Conservation (phyloP, 768 basidiomycete species). For the Pulveroboletus frians region DNA sequence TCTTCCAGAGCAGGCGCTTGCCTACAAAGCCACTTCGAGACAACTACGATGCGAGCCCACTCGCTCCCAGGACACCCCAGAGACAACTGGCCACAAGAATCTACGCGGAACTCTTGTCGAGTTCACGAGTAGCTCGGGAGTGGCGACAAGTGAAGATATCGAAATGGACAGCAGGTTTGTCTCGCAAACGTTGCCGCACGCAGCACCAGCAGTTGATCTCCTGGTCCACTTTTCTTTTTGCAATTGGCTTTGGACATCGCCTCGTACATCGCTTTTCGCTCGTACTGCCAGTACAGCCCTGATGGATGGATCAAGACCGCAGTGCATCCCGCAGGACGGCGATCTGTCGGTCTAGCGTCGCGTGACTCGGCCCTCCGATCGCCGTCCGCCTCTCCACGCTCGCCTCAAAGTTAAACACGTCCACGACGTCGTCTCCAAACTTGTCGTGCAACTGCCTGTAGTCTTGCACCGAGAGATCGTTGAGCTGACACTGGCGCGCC, state of each 20-base stretch:
- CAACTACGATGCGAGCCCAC: too few species aligned
- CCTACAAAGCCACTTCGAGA: not conserved
- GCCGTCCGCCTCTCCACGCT: constrained; percentile 89
- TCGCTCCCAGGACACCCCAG: too few species aligned
- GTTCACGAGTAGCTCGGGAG: too few species aligned
- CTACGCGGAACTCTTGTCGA: too few species aligned
- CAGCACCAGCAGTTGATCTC: too few species aligned
- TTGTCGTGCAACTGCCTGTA: constrained; percentile 68
- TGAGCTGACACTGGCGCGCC: constrained; percentile 70
- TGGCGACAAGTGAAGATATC: too few species aligned
- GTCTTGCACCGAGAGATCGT: constrained; percentile 75
- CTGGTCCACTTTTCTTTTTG: not conserved
- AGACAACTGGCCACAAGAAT: too few species aligned
- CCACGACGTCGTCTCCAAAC: constrained; percentile 77
- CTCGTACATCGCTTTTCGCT: too few species aligned
- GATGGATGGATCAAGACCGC: constrained; percentile 17
- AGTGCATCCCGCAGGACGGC: constrained; percentile 63
- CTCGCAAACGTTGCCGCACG: too few species aligned
- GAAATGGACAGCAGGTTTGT: too few species aligned
- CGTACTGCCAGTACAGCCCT: not conserved
- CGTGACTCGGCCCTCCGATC: constrained; percentile 85
- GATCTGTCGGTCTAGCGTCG: constrained; percentile 84
- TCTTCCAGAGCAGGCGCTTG: not conserved
- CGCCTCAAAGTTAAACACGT: constrained; percentile 92
- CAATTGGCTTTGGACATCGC: not conserved